phyloP scores from a whole-genome alignment of 148 eudicot species.

The Camellia japonica region DNA sequence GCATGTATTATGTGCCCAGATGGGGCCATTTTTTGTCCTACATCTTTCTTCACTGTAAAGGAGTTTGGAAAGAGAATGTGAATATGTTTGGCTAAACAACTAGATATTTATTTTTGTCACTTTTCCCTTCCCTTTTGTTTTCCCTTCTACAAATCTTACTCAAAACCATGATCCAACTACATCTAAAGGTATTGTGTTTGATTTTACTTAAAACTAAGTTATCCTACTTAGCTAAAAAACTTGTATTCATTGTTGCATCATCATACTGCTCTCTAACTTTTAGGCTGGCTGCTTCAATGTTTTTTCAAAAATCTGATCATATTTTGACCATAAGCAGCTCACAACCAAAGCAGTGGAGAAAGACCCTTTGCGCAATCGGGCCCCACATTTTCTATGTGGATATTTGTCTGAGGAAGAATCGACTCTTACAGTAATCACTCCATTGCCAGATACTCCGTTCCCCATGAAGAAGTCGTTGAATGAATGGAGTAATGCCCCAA shows the following conservation, averaged over 20 bases:
- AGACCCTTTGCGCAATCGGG: slow-evolving; percentile 58
- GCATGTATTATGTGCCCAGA: background rate
- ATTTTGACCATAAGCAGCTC: slow-evolving; percentile 38
- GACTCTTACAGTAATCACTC: slow-evolving; percentile 40
- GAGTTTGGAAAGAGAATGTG: background rate
- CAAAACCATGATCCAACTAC: too few relatives aligned
- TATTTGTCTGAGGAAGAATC: slow-evolving; percentile 57
- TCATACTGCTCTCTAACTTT: background rate
- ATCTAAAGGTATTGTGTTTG: background rate
- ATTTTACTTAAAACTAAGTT: background rate
- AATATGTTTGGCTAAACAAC: background rate
- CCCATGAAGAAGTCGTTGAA: slow-evolving; percentile 51
- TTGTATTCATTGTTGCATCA: background rate
- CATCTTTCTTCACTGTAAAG: background rate
- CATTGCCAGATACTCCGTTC: slow-evolving; percentile 43
- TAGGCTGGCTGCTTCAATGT: background rate
- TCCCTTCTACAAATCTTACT: too few relatives aligned
- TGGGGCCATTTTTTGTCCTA: background rate
- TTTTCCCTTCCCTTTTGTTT: too few relatives aligned
- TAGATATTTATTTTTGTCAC: background rate
- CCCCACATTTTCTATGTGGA: slow-evolving; percentile 81
- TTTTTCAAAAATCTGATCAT: background rate
- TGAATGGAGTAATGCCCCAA: slow-evolving; percentile 55
- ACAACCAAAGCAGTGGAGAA: slow-evolving; percentile 66
- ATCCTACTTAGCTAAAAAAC: background rate